phyloP scores from a whole-genome alignment of 331 rosid species.

The Dryas integrifolia region DNA sequence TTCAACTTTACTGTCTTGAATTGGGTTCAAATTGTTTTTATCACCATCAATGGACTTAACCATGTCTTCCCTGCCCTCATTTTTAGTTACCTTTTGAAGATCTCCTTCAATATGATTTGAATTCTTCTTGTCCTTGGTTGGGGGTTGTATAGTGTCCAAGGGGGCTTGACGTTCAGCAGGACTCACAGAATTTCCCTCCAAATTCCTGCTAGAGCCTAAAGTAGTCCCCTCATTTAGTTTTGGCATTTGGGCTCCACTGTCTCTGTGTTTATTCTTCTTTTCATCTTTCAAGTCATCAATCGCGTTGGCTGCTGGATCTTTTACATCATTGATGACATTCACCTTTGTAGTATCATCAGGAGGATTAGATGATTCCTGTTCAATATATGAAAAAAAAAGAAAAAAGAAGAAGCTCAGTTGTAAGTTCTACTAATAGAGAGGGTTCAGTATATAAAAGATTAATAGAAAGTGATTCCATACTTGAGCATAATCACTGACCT shows the following conservation, averaged over 20 bases:
- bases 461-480: background rate
- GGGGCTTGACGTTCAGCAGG: background rate
- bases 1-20: conserved; percentile 15
- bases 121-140: background rate
- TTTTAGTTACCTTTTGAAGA: conserved; percentile 15
- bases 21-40: conserved; percentile 6
- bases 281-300: conserved; percentile 13
- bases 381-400: background rate
- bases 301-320: background rate
- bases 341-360: conserved; percentile 10
- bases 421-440: background rate
- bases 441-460: background rate
- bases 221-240: conserved; percentile 14
- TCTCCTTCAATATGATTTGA: conserved; percentile 5
- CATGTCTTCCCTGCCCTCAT: conserved; percentile 2
- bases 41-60: conserved; percentile 14
- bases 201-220: background rate
- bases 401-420: background rate
- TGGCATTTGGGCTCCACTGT: conserved; percentile 14
- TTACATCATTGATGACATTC: background rate
- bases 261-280: conserved; percentile 1
- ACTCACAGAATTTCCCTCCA: conserved; percentile 8
- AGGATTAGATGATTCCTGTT: conserved; percentile 38
- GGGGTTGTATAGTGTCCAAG: conserved; percentile 1
- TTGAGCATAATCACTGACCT: conserved; percentile 35